These are phyloP conservation scores for Begonia loranthoides DNA, from an alignment of 306 rosid genomes.

Conservation along the genomic window DNA sequence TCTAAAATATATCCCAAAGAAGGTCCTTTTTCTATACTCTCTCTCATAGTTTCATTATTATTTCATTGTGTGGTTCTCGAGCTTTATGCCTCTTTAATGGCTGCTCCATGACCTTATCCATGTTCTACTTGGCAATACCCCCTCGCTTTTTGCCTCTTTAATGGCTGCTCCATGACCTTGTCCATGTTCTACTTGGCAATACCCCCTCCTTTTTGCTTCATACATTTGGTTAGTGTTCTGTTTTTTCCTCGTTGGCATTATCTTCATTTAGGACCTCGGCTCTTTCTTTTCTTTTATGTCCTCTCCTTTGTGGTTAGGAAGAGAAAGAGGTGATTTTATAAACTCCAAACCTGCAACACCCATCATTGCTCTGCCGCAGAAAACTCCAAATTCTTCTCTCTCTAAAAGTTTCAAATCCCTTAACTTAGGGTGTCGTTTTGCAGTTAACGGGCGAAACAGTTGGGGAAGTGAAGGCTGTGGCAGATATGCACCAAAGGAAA, in stretches of 20 bases:
- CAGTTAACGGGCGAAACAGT: background rate
- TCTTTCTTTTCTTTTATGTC: background rate
- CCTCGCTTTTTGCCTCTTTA: background rate
- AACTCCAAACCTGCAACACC: slow-evolving; percentile 24
- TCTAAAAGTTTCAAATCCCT: background rate
- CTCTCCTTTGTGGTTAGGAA: slow-evolving; percentile 13
- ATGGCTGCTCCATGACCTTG: background rate
- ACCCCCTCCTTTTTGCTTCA: background rate
- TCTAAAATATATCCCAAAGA: no score
- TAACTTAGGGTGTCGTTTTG: slow-evolving; percentile 2
- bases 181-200: background rate
- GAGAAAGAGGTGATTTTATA: slow-evolving; percentile 15
- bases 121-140: background rate
- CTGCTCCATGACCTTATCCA: background rate
- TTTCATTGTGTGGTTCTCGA: background rate
- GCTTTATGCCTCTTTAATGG: background rate
- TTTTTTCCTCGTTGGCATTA: slow-evolving; percentile 31
- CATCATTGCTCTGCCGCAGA: slow-evolving; percentile 41
- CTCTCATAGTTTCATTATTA: background rate
- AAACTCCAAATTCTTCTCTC: slow-evolving; percentile 2
- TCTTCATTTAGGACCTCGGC: slow-evolving; percentile 10
- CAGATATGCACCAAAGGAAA: slow-evolving; percentile 1
- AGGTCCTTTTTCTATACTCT: background rate
- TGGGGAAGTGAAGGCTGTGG: background rate
- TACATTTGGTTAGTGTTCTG: slow-evolving; percentile 7